Evolutionary conservation across 345 rosid species (phyloP).

Genomic region (Stellera chamaejasme): DNA sequence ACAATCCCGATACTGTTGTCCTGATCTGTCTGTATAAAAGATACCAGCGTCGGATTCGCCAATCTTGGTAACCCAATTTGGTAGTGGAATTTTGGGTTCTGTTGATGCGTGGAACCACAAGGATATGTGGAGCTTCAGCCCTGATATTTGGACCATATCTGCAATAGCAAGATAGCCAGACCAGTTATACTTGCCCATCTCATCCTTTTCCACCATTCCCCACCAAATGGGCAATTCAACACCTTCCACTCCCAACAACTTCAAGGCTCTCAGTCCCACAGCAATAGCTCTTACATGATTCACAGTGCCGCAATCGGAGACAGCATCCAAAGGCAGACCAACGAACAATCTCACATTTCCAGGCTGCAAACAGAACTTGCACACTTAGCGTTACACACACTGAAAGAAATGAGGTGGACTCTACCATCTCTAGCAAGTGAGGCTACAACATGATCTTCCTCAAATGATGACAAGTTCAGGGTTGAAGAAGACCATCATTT

Average conservation of each 20-base stretch:
- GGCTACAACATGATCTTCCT: no score
- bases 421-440: background rate
- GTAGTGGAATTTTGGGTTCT: conserved; percentile 46
- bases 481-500: no score
- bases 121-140: conserved; percentile 73
- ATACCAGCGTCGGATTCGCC: conserved; percentile 46
- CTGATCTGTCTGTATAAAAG: conserved; percentile 51
- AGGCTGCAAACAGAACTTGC: conserved; percentile 25
- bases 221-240: conserved; percentile 91
- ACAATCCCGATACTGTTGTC: conserved; percentile 47
- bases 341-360: conserved; percentile 57
- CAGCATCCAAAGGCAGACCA: conserved; percentile 77
- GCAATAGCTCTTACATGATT: conserved; percentile 71
- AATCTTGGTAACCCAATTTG: conserved; percentile 57
- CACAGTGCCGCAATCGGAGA: conserved; percentile 47
- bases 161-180: conserved; percentile 72
- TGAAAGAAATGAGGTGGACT: background rate
- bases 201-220: conserved; percentile 92
- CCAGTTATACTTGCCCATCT: conserved; percentile 72
- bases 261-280: conserved; percentile 79
- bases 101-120: conserved; percentile 59
- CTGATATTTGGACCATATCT: conserved; percentile 66
- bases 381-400: no score
- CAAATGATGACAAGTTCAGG: no score
- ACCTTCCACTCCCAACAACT: conserved; percentile 79